A percentile compares a stretch with the other conserved stretches of the same genome.
These are phyloP conservation scores for Potentilla sterilis DNA, from an alignment of 306 rosid genomes.

Conservation along the genomic window DNA sequence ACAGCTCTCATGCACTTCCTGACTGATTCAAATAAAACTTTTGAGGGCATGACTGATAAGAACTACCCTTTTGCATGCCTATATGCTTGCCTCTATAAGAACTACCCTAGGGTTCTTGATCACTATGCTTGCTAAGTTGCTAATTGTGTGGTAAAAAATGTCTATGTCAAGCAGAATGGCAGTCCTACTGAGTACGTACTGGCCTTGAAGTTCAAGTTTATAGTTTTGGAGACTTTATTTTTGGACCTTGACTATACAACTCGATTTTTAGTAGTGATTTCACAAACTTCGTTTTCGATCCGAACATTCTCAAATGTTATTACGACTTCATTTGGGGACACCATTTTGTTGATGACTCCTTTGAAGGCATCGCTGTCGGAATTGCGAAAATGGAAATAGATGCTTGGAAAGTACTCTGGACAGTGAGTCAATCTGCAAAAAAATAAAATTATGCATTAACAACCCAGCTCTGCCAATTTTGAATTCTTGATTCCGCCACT, in stretches of 20 bases:
- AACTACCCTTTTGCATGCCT: constrained; percentile 58
- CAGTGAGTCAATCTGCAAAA: too few relatives aligned
- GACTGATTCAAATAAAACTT: constrained; percentile 62
- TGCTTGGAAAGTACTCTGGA: too few relatives aligned
- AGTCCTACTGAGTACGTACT: constrained; percentile 24
- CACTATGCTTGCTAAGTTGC: constrained; percentile 42
- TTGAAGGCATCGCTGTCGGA: too few relatives aligned
- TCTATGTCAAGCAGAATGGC: constrained; percentile 35
- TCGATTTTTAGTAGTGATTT: neutral
- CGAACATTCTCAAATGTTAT: too few relatives aligned
- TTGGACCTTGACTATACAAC: neutral
- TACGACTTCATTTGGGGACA: too few relatives aligned
- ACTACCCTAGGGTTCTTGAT: constrained; percentile 46
- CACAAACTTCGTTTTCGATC: neutral
- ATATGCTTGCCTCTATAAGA: constrained; percentile 56
- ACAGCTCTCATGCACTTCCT: constrained; percentile 85
- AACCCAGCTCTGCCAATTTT: too few relatives aligned
- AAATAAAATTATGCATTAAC: too few relatives aligned
- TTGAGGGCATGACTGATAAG: constrained; percentile 46
- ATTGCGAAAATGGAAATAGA: too few relatives aligned
- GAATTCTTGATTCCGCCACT: too few relatives aligned
- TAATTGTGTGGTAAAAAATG: constrained; percentile 46
- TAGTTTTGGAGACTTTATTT: too few relatives aligned
- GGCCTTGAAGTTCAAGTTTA: constrained; percentile 34
- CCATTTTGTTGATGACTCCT: too few relatives aligned